Percentiles rank a stretch among this genome's conserved stretches.
phyloP scores from a whole-genome alignment of 257 asterid genomes.

The Solanum rostratum region DNA sequence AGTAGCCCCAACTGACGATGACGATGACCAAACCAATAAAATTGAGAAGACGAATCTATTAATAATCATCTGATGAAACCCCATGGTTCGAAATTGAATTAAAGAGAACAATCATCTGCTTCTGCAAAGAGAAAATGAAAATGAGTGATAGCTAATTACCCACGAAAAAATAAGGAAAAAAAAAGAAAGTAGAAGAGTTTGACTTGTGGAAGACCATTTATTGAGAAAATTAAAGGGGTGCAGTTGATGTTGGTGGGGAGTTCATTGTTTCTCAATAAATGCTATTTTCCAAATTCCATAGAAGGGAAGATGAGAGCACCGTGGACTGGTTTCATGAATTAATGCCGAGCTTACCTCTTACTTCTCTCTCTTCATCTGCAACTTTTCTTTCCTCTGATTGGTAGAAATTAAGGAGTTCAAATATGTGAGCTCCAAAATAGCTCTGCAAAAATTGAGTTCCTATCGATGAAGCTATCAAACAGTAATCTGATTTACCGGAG shows the following conservation, averaged over 20 bases:
- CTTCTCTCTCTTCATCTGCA: background rate
- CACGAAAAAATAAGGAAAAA: background rate
- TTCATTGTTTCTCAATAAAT: slow-evolving; percentile 19
- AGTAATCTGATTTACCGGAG: background rate
- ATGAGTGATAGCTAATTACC: background rate
- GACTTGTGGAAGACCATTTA: slow-evolving; percentile 18
- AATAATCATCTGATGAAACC: slow-evolving; percentile 1
- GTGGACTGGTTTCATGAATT: slow-evolving; percentile 1
- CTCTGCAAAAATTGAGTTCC: background rate
- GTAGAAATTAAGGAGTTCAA: background rate
- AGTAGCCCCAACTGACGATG: slow-evolving; percentile 1
- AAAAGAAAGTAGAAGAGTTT: background rate
- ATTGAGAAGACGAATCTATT: slow-evolving; percentile 3
- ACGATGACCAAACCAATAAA: slow-evolving; percentile 4
- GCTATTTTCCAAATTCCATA: slow-evolving; percentile 4
- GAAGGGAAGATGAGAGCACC: background rate
- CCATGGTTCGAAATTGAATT: background rate
- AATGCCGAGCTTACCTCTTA: background rate
- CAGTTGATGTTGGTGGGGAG: slow-evolving; percentile 31
- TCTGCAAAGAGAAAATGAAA: background rate
- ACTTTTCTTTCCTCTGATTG: background rate
- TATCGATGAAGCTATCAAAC: background rate
- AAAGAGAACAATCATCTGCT: background rate
- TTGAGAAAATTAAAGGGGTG: slow-evolving; percentile 13
- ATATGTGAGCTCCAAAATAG: background rate